Evolutionary conservation across 2,329 filamentous ascomycete species (phyloP).

Genomic region (Venturia aucupariae): DNA sequence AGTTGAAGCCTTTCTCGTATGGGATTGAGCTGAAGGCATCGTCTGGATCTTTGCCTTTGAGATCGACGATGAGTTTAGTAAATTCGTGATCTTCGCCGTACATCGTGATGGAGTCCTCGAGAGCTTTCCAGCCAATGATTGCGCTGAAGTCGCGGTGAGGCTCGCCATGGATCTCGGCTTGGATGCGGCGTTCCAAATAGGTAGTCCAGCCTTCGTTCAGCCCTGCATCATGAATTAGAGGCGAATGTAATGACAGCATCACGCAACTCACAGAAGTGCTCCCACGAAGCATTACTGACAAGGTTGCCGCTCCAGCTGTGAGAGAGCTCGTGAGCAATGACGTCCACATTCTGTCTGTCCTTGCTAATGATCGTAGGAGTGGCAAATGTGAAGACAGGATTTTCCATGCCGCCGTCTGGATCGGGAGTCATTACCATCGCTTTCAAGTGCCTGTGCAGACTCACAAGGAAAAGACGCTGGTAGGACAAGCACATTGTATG

Average conservation of each 20-base stretch:
- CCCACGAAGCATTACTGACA: conserved; percentile 70
- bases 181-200: conserved; percentile 82
- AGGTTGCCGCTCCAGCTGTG: conserved; percentile 85
- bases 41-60: conserved; percentile 87
- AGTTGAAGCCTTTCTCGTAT: conserved; percentile 95
- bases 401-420: conserved; percentile 59
- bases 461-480: conserved; percentile 76
- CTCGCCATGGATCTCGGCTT: conserved; percentile 69
- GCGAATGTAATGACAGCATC: neutral
- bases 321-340: conserved; percentile 78
- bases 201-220: conserved; percentile 81
- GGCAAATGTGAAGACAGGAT: conserved; percentile 89
- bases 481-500: conserved; percentile 87
- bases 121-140: conserved; percentile 90
- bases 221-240: conserved; percentile 41
- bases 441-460: no score
- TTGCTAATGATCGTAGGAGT: conserved; percentile 92
- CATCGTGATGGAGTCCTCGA: conserved; percentile 68
- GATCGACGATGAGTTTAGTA: conserved; percentile 79
- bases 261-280: conserved; percentile 51
- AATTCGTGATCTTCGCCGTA: conserved; percentile 83
- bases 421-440: no score
- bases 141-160: conserved; percentile 85
- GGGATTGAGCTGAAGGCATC: conserved; percentile 89
- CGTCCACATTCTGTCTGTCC: conserved; percentile 75